Percentiles rank a stretch among this genome's conserved stretches.
Evolutionary conservation across 176 grass and related monocot species (phyloP).

Genomic region (Oryza coarctata): DNA sequence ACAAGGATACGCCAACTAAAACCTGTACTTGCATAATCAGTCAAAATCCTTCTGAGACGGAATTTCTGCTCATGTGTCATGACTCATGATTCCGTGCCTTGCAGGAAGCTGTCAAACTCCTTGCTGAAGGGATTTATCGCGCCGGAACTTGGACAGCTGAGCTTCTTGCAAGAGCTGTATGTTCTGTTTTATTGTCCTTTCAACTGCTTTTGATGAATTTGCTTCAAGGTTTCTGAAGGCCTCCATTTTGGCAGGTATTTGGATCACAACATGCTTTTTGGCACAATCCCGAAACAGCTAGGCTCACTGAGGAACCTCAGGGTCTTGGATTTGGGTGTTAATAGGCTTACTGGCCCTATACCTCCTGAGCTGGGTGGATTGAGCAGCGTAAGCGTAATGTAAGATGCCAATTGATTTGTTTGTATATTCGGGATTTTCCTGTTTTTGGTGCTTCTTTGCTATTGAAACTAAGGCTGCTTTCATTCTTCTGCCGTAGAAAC

Average conservation of each 20-base stretch:
- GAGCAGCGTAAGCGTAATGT: constrained; percentile 67
- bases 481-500: constrained; percentile 52
- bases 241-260: constrained; percentile 59
- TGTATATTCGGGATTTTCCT: background rate
- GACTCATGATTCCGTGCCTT: constrained; percentile 13
- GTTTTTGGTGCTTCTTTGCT: constrained; percentile 4
- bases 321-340: constrained; percentile 77
- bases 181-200: constrained; percentile 12
- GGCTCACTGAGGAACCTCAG: constrained; percentile 67
- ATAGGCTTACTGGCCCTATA: constrained; percentile 78
- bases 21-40: background rate
- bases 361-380: constrained; percentile 61
- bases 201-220: background rate
- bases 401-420: constrained; percentile 26
- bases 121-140: constrained; percentile 89
- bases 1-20: constrained; percentile 12
- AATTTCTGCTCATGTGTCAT: background rate
- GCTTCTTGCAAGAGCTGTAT: constrained; percentile 88
- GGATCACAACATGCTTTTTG: constrained; percentile 81
- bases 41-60: constrained; percentile 7
- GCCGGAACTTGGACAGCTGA: constrained; percentile 53
- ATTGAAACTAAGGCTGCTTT: background rate
- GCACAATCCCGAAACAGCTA: constrained; percentile 70
- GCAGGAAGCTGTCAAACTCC: constrained; percentile 76
- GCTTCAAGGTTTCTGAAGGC: constrained; percentile 23